Conservation (phyloP, 306 rosid species). For the Vigna trinervia region DNA sequence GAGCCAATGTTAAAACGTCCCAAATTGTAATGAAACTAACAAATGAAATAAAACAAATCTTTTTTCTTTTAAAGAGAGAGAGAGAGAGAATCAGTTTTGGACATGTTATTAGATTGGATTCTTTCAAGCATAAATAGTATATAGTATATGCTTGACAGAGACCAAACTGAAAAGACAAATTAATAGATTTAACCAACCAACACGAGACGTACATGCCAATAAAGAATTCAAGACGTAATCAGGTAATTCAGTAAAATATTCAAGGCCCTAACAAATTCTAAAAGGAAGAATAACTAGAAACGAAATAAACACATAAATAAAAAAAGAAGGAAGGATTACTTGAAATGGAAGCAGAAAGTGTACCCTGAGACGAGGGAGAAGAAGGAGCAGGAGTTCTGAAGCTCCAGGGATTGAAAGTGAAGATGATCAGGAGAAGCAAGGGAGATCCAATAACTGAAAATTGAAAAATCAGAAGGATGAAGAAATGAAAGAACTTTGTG, state of each 20-base stretch:
- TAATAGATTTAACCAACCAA: neutral
- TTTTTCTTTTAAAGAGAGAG: too few relatives aligned
- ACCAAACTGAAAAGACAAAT: neutral
- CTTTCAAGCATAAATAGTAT: neutral
- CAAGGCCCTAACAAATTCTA: neutral
- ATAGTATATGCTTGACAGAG: slow-evolving; percentile 14
- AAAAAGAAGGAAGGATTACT: neutral
- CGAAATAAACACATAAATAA: neutral
- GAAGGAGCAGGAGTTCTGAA: slow-evolving; percentile 44
- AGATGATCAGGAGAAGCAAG: slow-evolving; percentile 37
- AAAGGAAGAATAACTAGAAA: neutral
- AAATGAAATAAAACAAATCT: neutral
- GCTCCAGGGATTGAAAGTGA: slow-evolving; percentile 30
- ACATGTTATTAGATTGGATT: neutral
- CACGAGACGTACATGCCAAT: slow-evolving; percentile 25
- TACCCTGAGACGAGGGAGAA: slow-evolving; percentile 32
- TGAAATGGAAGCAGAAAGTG: slow-evolving; percentile 6
- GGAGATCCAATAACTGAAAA: slow-evolving; percentile 19
- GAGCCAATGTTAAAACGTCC: neutral
- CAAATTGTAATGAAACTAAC: neutral
- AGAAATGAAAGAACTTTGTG: neutral
- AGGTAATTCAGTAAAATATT: neutral
- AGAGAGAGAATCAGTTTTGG: neutral
- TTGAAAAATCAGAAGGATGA: neutral
- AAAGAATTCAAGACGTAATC: slow-evolving; percentile 23